Conservation (phyloP, 2,329 filamentous ascomycete species). For the Phialemonium atrogriseum region DNA sequence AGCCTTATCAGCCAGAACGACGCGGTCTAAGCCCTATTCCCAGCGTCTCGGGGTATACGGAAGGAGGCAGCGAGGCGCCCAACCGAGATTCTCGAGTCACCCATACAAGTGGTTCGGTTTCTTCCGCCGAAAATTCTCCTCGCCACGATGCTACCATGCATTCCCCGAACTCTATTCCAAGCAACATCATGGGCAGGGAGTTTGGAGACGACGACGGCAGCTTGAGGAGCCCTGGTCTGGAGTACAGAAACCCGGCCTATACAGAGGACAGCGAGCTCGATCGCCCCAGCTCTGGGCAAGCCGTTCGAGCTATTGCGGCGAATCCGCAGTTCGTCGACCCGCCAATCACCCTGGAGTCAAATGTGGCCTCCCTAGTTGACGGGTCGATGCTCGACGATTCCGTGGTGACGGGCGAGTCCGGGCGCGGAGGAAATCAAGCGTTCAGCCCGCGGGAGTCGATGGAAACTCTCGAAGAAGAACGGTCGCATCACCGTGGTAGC, state of each 20-base stretch:
- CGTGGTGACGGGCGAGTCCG: conserved; percentile 55
- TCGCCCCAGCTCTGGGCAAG: conserved; percentile 54
- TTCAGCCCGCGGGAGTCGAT: conserved; percentile 32
- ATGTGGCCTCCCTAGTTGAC: conserved; percentile 77
- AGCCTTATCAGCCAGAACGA: conserved; percentile 60
- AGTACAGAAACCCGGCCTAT: conserved; percentile 44
- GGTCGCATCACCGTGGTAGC: conserved; percentile 20
- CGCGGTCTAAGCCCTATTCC: conserved; percentile 82
- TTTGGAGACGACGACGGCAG: conserved; percentile 53
- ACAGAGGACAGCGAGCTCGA: conserved; percentile 49
- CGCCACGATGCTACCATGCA: conserved; percentile 30
- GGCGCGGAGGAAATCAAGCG: conserved; percentile 35
- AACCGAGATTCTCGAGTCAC: conserved; percentile 50
- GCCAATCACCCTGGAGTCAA: conserved; percentile 70
- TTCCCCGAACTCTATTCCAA: conserved; percentile 49
- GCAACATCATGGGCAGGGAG: conserved; percentile 39
- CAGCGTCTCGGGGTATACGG: conserved; percentile 80
- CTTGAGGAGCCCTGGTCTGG: conserved; percentile 43
- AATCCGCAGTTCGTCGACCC: conserved; percentile 72
- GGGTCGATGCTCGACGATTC: conserved; percentile 64
- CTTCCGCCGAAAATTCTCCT: conserved; percentile 53
- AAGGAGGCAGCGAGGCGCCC: conserved; percentile 52
- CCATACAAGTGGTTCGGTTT: conserved; percentile 45
- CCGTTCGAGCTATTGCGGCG: conserved; percentile 61
- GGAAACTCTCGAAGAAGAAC: conserved; percentile 23